Evolutionary conservation across 495 filamentous ascomycete genomes (phyloP).

Genomic region (Neurospora africana): DNA sequence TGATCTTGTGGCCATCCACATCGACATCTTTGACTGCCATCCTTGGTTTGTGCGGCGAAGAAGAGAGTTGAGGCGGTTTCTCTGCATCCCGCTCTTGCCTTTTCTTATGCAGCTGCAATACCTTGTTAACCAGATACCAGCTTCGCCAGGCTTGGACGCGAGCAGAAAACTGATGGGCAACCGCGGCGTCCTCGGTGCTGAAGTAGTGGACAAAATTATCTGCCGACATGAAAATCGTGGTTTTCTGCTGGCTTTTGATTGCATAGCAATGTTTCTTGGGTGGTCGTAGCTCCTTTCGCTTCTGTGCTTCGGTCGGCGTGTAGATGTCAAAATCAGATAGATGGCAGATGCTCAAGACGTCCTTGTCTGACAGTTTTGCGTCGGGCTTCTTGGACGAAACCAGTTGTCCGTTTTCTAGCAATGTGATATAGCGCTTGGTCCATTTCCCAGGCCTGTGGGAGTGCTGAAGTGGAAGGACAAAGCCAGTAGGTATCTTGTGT

Average conservation of each 20-base stretch:
- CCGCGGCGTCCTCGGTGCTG: slow-evolving; percentile 56
- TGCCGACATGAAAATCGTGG: slow-evolving; percentile 68
- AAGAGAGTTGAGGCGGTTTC: slow-evolving; percentile 16
- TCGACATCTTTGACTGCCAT: slow-evolving; percentile 19
- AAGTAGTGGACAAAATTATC: slow-evolving; percentile 91
- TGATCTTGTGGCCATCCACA: slow-evolving; percentile 22
- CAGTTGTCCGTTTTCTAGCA: slow-evolving; percentile 68
- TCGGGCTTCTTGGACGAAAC: slow-evolving; percentile 58
- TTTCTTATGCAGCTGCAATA: slow-evolving; percentile 9
- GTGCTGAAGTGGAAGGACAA: slow-evolving; percentile 63
- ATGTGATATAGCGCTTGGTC: slow-evolving; percentile 73
- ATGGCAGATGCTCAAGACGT: slow-evolving; percentile 64
- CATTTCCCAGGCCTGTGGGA: slow-evolving; percentile 71
- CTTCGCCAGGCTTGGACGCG: slow-evolving; percentile 73
- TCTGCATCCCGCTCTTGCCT: slow-evolving; percentile 12
- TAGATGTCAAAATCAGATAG: slow-evolving; percentile 93
- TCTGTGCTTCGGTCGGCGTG: slow-evolving; percentile 52
- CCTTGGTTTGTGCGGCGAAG: slow-evolving; percentile 11
- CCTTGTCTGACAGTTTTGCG: slow-evolving; percentile 42
- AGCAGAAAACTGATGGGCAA: slow-evolving; percentile 57
- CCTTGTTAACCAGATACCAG: slow-evolving; percentile 67
- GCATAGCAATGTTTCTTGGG: slow-evolving; percentile 77
- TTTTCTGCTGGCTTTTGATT: slow-evolving; percentile 89
- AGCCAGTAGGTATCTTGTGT: slow-evolving; percentile 44
- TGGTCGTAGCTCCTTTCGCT: slow-evolving; percentile 53